Conservation (phyloP, 2,329 filamentous ascomycete species). For the Cryphonectria naterciae region DNA sequence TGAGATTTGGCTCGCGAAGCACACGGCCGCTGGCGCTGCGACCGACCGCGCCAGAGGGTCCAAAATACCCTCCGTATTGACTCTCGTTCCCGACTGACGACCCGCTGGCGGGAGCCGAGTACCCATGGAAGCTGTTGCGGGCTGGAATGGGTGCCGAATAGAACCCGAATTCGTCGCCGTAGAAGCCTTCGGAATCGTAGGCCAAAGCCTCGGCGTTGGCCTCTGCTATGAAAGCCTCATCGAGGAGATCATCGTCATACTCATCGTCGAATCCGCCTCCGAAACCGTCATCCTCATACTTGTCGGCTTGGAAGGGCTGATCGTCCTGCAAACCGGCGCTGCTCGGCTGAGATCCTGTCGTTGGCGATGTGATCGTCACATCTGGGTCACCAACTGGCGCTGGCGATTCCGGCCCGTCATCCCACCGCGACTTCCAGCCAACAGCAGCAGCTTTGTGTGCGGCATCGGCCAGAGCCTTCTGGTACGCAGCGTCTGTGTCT, state of each 20-base stretch:
- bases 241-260: slow-evolving; percentile 70
- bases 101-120: slow-evolving; percentile 31
- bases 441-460: slow-evolving; percentile 75
- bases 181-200: slow-evolving; percentile 90
- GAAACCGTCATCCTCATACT: slow-evolving; percentile 62
- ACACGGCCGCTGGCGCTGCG: slow-evolving; percentile 74
- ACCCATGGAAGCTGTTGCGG: slow-evolving; percentile 51
- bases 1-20: slow-evolving; percentile 85
- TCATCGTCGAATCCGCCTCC: slow-evolving; percentile 24
- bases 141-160: slow-evolving; percentile 67
- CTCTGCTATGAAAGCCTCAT: slow-evolving; percentile 90
- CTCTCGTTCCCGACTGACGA: slow-evolving; percentile 41
- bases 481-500: slow-evolving; percentile 66
- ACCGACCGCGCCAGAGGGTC: slow-evolving; percentile 66
- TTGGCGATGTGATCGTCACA: slow-evolving; percentile 42
- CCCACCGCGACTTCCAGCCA: slow-evolving; percentile 46
- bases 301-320: slow-evolving; percentile 48
- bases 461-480: slow-evolving; percentile 82
- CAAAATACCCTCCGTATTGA: slow-evolving; percentile 81
- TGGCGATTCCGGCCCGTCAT: slow-evolving; percentile 69
- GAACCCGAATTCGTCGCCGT: slow-evolving; percentile 95
- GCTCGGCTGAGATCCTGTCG: slow-evolving; percentile 36
- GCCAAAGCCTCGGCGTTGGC: slow-evolving; percentile 93
- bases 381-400: slow-evolving; percentile 37
- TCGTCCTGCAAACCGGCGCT: slow-evolving; percentile 32